These are phyloP conservation scores for Micromonas commoda DNA, from an alignment of 139 green algal genomes.

Conservation along the genomic window DNA sequence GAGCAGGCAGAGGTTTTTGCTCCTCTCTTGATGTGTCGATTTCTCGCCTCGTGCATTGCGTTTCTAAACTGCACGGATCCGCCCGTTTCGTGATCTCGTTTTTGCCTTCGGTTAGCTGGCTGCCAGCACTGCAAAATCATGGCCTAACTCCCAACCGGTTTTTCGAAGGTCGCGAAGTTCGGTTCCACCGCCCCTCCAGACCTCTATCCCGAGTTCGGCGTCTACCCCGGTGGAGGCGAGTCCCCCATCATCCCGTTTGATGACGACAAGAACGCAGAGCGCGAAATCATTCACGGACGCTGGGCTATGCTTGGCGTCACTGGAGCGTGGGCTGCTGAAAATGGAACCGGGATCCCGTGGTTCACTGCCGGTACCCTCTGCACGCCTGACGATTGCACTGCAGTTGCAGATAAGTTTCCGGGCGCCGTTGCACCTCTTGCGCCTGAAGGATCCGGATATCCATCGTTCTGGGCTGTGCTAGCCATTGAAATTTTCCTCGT, in stretches of 20 bases:
- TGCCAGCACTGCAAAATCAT: too few relatives aligned
- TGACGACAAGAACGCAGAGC: conserved; percentile 41
- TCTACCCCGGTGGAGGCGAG: conserved; percentile 9
- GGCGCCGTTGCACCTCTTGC: conserved; percentile 16
- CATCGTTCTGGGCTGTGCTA: conserved; percentile 12
- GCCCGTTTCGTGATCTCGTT: background rate
- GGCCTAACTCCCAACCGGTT: too few relatives aligned
- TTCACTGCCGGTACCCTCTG: conserved; percentile 14
- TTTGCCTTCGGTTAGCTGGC: too few relatives aligned
- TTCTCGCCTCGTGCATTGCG: too few relatives aligned
- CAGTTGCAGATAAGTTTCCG: background rate
- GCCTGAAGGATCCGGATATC: conserved; percentile 3
- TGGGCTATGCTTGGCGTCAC: conserved; percentile 80
- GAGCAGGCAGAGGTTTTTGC: background rate
- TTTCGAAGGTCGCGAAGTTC: background rate
- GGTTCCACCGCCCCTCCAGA: background rate
- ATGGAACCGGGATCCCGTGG: conserved; percentile 13
- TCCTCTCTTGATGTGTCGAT: too few relatives aligned
- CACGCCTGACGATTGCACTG: conserved; percentile 23
- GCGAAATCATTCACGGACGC: conserved; percentile 79
- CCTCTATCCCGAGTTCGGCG: conserved; percentile 11
- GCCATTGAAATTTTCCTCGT: conserved; percentile 13
- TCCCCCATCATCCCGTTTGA: conserved; percentile 11
- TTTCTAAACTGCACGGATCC: background rate
- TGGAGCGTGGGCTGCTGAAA: conserved; percentile 54